These are phyloP conservation scores for Entrophospora sp. DNA, from an alignment of 192 early-diverging fungal species.

Conservation along the genomic window DNA sequence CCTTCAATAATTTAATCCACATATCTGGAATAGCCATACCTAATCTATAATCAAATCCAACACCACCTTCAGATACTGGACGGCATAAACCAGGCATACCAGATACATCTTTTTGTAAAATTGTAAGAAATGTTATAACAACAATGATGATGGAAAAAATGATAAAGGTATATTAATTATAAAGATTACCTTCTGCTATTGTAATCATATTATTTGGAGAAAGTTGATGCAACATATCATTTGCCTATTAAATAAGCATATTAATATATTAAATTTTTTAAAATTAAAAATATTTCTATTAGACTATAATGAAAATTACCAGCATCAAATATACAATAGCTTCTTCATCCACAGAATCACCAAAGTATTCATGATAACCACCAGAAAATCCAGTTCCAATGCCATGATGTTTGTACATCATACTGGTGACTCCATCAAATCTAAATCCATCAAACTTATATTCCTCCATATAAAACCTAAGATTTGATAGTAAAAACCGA, in stretches of 20 bases:
- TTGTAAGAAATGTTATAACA: neutral
- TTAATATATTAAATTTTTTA: neutral
- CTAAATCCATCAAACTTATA: constrained; percentile 95
- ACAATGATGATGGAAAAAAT: neutral
- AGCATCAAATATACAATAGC: constrained; percentile 87
- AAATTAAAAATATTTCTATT: neutral
- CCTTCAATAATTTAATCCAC: constrained; percentile 98
- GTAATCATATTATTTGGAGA: constrained; percentile 79
- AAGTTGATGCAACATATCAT: constrained; percentile 58
- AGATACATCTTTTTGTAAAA: constrained; percentile 68
- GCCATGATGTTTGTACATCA: constrained; percentile 95
- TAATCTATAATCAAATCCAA: constrained; percentile 95
- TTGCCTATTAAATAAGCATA: constrained; percentile 21
- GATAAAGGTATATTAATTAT: neutral
- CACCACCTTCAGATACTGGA: constrained; percentile 76
- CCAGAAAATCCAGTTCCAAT: constrained; percentile 90
- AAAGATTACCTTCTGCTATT: constrained; percentile 73
- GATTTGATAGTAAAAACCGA: constrained; percentile 90
- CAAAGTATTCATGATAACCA: constrained; percentile 92
- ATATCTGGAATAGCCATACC: constrained; percentile 97
- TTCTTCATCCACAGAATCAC: constrained; percentile 72
- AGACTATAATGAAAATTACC: constrained; percentile 47
- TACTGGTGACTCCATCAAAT: constrained; percentile 95
- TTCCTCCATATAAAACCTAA: constrained; percentile 88
- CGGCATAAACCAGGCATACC: constrained; percentile 97